phyloP scores from a whole-genome alignment of 2,329 filamentous ascomycete species.

The Aspergillus brunneoviolaceus region DNA sequence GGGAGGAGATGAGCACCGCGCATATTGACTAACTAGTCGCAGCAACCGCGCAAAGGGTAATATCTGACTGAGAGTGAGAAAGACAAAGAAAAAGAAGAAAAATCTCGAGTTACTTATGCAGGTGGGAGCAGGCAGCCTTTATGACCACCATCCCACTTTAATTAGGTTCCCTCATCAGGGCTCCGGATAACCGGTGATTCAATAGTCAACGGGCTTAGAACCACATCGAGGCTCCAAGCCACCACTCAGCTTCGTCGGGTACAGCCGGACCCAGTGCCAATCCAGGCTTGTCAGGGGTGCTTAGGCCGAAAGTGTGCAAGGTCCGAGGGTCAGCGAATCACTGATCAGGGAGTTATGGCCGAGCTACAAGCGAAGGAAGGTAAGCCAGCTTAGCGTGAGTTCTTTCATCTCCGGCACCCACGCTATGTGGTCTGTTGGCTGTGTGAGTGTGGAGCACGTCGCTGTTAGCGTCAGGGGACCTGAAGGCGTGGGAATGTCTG shows the following conservation, averaged over 20 bases:
- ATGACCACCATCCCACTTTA: neutral
- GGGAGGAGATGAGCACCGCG: neutral
- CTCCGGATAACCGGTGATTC: neutral
- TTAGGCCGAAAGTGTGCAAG: neutral
- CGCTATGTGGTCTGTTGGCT: neutral
- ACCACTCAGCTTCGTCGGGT: neutral
- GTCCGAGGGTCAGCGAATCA: neutral
- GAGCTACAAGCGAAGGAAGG: neutral
- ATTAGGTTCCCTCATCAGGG: neutral
- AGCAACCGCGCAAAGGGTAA: neutral
- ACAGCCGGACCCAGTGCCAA: neutral
- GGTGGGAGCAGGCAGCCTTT: neutral
- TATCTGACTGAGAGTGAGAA: neutral
- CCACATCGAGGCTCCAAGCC: neutral
- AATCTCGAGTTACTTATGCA: neutral
- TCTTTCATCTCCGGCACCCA: neutral
- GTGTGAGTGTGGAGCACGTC: neutral
- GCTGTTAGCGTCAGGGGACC: neutral
- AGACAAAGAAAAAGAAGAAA: neutral
- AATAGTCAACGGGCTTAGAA: neutral
- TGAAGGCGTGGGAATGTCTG: neutral
- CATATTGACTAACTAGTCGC: neutral
- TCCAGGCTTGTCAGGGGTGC: neutral
- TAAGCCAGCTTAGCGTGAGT: neutral
- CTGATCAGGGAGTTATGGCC: neutral